These are phyloP conservation scores for Vickermania spadyakhi DNA, from an alignment of 208 protist genomes.

Conservation along the genomic window DNA sequence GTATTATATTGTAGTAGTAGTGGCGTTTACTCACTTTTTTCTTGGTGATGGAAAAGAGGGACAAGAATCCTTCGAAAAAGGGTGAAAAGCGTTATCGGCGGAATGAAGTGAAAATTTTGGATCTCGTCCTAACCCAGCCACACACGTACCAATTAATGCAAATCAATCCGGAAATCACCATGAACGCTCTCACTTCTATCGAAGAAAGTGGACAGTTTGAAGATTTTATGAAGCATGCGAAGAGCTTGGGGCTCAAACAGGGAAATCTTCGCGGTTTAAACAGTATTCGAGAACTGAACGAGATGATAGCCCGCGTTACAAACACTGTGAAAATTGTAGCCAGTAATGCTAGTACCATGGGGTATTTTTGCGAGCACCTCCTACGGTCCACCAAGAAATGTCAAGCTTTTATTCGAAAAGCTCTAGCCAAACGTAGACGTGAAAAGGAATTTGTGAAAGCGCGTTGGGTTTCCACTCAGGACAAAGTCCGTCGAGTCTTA, in stretches of 20 bases:
- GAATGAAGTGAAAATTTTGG: conserved; percentile 1
- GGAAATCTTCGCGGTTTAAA: not conserved
- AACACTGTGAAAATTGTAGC: not conserved
- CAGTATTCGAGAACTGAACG: not conserved
- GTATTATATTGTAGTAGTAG: too few relatives aligned
- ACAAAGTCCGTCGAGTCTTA: not conserved
- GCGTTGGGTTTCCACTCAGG: conserved; percentile 2
- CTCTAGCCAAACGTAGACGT: conserved; percentile 1
- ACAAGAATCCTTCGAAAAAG: not conserved
- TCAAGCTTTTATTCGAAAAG: conserved; percentile 7
- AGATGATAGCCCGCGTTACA: not conserved
- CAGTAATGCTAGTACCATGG: not conserved
- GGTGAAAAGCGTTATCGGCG: not conserved
- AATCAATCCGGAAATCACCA: conserved; percentile 5
- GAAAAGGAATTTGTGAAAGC: not conserved
- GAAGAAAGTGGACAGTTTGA: conserved; percentile 6
- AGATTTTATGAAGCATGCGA: not conserved
- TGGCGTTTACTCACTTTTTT: too few relatives aligned
- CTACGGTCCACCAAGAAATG: not conserved
- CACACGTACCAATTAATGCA: conserved; percentile 6
- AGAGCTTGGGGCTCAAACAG: not conserved
- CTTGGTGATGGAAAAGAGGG: not conserved
- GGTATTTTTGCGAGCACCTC: not conserved
- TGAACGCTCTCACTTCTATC: conserved; percentile 4
- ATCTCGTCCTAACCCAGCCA: not conserved